A percentile compares a stretch with the other conserved stretches of the same genome.
These are phyloP conservation scores for Acer negundo DNA, from an alignment of 345 rosid species.

Conservation along the genomic window DNA sequence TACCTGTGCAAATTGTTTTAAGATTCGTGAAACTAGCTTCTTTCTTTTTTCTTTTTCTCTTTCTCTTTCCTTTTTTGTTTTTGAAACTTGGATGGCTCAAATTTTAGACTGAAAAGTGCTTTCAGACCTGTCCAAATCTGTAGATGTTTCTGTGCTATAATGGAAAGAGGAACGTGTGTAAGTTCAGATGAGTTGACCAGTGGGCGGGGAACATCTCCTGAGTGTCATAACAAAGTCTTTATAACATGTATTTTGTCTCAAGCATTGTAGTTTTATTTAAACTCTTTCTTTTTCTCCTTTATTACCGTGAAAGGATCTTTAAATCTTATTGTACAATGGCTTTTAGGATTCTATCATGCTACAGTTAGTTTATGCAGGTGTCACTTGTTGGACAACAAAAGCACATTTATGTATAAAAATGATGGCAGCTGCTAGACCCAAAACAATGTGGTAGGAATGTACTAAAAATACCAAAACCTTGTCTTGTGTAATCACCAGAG, in stretches of 20 bases:
- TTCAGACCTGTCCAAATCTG: background rate
- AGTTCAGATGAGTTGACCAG: background rate
- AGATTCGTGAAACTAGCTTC: slow-evolving; percentile 16
- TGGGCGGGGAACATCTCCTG: background rate
- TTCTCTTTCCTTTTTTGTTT: background rate
- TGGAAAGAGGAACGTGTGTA: background rate
- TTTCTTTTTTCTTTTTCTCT: background rate
- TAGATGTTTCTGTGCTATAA: background rate
- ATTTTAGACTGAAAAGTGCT: background rate
- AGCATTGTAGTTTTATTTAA: background rate
- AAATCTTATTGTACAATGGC: background rate
- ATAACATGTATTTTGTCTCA: background rate
- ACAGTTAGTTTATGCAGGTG: background rate
- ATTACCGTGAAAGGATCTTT: background rate
- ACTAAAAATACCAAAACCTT: background rate
- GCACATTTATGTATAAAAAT: background rate
- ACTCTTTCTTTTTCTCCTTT: background rate
- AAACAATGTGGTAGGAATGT: background rate
- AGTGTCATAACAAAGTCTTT: background rate
- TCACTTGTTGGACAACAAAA: background rate
- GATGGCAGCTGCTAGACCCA: background rate
- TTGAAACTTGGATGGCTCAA: background rate
- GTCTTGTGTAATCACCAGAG: background rate
- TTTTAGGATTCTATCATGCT: background rate
- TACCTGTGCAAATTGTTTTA: slow-evolving; percentile 11